Base-by-base conservation (phyloP, 164 flowering plant species). In the Chimonanthus praecox region DNA sequence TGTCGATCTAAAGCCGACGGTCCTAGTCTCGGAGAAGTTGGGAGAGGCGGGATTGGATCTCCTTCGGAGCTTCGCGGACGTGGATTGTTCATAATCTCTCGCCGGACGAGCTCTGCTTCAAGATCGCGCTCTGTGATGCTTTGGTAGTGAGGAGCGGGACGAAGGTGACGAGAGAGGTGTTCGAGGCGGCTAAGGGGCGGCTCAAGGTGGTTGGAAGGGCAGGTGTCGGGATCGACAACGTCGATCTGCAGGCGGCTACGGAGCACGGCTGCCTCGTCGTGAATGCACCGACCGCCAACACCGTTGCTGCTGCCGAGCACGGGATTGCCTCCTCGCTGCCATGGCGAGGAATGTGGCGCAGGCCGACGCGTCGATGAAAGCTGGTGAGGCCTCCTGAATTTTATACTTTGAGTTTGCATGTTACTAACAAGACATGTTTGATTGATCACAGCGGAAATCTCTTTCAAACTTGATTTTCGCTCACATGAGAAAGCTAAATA, bases 301-400 rank as follows among this genome's bases (percentile, higher is more conserved):
- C 97, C 0, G 87, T 92, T 16, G 97, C 97, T 2, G 94, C 94
- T 2, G 97, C 97, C 0, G 97, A 94, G 80, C 98, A 94, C 60
- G 95, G 91, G 18, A 91, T 94, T 50, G 97, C 98, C 80, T 94
- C 73, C 81, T 94, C 6, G 78, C 89, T 4, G 76, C 89, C 58
- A 91, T 94, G 98, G 97, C 97, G 0, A 63, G 97, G 11, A 92
- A 94, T 69, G 89, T 94, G n/a, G 86, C 97, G n/a, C 98, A 90
- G 80, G 84, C 97, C 50, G 97, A 92, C 74, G 97, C 97, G 7
- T 88, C 97, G 76, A 82, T 90, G 74, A 92, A 94, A 85, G 85
- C 92, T 51, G 98, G 98, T 92, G 82, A 74, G 58, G 43, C 66
- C 48, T 58, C 49, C 13, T 7, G 33, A 33, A 33, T 1, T 33